phyloP scores from a whole-genome alignment of 1,284 basidiomycete genomes.

The Heterobasidion annosum region DNA sequence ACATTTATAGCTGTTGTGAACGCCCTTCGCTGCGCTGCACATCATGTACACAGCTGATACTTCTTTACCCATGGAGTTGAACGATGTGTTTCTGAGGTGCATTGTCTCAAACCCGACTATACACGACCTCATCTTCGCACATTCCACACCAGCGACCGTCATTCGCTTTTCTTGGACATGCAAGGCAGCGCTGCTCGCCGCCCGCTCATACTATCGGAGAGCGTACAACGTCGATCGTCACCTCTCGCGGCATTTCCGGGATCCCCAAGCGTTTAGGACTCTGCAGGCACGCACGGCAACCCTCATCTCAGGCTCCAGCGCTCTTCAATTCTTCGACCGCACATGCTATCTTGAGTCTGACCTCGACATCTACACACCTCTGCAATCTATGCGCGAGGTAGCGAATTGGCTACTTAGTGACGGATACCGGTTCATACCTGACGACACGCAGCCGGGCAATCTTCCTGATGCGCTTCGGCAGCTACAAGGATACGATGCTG shows the following conservation, averaged over 20 bases:
- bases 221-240: constrained; percentile 19
- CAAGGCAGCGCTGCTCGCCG: background rate
- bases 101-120: background rate
- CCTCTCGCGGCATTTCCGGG: constrained; percentile 17
- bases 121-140: background rate
- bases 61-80: background rate
- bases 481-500: background rate
- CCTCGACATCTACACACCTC: constrained; percentile 36
- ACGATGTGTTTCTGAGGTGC: background rate
- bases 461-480: background rate
- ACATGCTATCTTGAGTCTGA: constrained; percentile 33
- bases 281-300: constrained; percentile 33
- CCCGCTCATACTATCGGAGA: constrained; percentile 4
- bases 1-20: background rate
- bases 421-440: background rate
- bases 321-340: constrained; percentile 39
- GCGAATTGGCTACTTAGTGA: background rate
- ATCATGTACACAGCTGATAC: background rate
- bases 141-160: background rate
- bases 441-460: background rate
- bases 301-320: constrained; percentile 43
- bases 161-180: background rate
- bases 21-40: background rate
- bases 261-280: constrained; percentile 29
- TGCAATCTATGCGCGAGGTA: constrained; percentile 1